Percentiles rank a stretch among this genome's conserved stretches.
These are phyloP conservation scores for Xylaria multiplex DNA, from an alignment of 2,329 filamentous ascomycete genomes.

Conservation along the genomic window DNA sequence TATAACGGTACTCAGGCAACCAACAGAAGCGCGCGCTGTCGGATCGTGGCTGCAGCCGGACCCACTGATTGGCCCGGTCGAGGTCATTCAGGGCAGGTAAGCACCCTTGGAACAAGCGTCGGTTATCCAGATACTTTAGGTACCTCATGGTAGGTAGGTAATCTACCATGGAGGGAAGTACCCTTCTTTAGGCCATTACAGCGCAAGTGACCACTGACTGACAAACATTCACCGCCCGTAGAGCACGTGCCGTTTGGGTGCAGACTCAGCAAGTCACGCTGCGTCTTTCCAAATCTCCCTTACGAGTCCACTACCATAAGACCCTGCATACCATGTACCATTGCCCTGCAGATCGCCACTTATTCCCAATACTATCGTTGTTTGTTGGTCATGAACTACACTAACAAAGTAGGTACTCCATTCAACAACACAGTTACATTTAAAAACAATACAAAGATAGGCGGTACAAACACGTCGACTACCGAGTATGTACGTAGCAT, in stretches of 20 bases:
- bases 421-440: no score
- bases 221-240: slow-evolving; percentile 18
- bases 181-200: no score
- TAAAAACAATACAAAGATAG: no score
- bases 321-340: slow-evolving; percentile 11
- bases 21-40: slow-evolving; percentile 29
- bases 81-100: slow-evolving; percentile 2
- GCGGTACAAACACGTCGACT: no score
- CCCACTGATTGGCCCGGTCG: slow-evolving; percentile 29
- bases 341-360: slow-evolving; percentile 5
- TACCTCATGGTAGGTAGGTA: no score
- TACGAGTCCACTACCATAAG: not conserved
- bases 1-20: slow-evolving; percentile 1
- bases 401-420: no score
- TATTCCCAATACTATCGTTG: not conserved
- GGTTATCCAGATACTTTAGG: no score
- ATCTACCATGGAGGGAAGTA: no score
- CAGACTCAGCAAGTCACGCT: slow-evolving; percentile 28
- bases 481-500: not conserved
- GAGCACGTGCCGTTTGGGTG: slow-evolving; percentile 12
- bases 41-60: slow-evolving; percentile 29
- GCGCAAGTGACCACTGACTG: slow-evolving; percentile 1
- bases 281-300: slow-evolving; percentile 2
- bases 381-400: no score
- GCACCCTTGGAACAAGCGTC: no score